Evolutionary conservation across 371 early-diverging fungal genomes (phyloP), one percentile per base, ranked within the genome.

Genomic region (Chytridium lagenaria): DNA sequence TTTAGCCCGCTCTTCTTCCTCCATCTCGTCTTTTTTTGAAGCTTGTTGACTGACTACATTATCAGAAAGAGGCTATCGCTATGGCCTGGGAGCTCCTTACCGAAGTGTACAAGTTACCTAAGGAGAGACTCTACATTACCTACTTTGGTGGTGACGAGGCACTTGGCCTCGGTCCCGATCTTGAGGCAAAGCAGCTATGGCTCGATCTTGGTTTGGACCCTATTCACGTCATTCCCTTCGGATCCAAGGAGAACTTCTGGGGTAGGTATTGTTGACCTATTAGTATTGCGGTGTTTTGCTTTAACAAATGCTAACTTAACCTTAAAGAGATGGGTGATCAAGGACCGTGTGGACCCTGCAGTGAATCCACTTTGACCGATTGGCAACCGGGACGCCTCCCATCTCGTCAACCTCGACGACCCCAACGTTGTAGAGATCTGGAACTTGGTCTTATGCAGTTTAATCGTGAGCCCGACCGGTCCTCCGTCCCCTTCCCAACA

Each of bases 311-410:
- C 19, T 26, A 26, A 23, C 57, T 55, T 10, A 55, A 5, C 10
- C 26, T 30, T 19, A 31, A 70, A 89, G 96, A 99, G 89, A 99
- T 99, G 99, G 99, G 99, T 63, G 98, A 97, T 71, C 92, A 92
- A 66, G 99, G 99, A 30, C 99, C 99, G n/a, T 99, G 99, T 81
- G 99, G 99, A 50, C 99, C 99, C 38, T 99, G 99, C 87, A 94
- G 95, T 59, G 99, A 99, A 95, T 99, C 77, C 99, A 99, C 85
- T 99, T 91, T 81, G 99, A 99, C 86, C 91, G 99, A 96, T 98
- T 73, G 99, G 99, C 66, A 93, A 92, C 26, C 94, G 99, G 70
- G 92, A 99, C 84, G 99, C 98, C 33, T 85, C 96, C 22, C 78
- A 84, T 67, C 86, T 99, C 44, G 99, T 99, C 71, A 99, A 99